Evolutionary conservation across 2,329 filamentous ascomycete species (phyloP).

Genomic region (Botryotinia globosa): DNA sequence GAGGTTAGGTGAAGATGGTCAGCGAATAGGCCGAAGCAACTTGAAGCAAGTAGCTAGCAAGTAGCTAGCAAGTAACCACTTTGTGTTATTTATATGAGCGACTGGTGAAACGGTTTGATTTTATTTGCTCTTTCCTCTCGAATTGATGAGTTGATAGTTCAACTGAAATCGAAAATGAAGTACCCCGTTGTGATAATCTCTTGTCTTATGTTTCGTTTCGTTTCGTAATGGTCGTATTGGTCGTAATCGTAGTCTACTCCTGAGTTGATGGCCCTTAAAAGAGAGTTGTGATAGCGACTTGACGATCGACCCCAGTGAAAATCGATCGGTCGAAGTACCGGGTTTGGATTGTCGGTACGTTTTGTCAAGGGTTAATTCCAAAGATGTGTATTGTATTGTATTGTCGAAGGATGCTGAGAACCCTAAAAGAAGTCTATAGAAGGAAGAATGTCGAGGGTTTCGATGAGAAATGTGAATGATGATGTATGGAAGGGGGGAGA

Average conservation of each 20-base stretch:
- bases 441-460: slow-evolving; percentile 17
- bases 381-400: slow-evolving; percentile 3
- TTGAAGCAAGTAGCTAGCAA: not conserved
- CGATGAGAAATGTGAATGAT: slow-evolving; percentile 12
- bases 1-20: not conserved
- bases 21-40: slow-evolving; percentile 14
- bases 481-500: slow-evolving; percentile 4
- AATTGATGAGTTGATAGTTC: slow-evolving; percentile 1
- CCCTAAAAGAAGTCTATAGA: slow-evolving; percentile 8
- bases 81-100: slow-evolving; percentile 13
- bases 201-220: slow-evolving; percentile 5
- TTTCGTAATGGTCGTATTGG: not conserved
- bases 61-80: not conserved
- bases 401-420: slow-evolving; percentile 3
- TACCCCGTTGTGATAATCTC: not conserved
- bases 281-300: slow-evolving; percentile 3
- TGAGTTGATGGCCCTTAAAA: not conserved
- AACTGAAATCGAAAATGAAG: slow-evolving; percentile 5
- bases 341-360: not conserved
- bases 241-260: not conserved
- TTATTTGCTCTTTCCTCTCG: slow-evolving; percentile 1
- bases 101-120: slow-evolving; percentile 13
- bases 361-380: slow-evolving; percentile 1
- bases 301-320: slow-evolving; percentile 11
- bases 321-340: slow-evolving; percentile 6